Conservation (phyloP, 2,329 filamentous ascomycete genomes). For the Lasiodiplodia sp. region DNA sequence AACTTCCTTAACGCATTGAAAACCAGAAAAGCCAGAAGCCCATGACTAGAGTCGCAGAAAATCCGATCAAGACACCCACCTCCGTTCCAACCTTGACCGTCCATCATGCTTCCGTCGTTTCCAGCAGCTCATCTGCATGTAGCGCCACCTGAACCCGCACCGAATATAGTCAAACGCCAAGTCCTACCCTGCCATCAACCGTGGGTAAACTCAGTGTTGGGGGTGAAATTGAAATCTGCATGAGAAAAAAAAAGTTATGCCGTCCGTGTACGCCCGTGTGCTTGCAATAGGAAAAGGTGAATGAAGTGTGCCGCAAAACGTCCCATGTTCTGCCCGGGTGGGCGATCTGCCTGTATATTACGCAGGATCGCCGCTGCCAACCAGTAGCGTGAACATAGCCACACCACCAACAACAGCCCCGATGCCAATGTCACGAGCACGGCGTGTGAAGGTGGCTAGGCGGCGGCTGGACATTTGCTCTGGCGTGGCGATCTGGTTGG, state of each 20-base stretch:
- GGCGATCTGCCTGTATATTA: not conserved
- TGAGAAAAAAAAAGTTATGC: constrained; percentile 9
- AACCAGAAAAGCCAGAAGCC: not conserved
- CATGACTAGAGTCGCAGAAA: not conserved
- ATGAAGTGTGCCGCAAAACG: not conserved
- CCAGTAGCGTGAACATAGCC: constrained; percentile 7
- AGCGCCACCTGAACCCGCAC: not conserved
- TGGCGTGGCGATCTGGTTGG: constrained; percentile 7
- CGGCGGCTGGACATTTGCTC: constrained; percentile 18
- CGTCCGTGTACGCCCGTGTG: constrained; percentile 13
- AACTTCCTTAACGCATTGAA: not conserved
- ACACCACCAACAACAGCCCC: constrained; percentile 7
- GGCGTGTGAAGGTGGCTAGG: constrained; percentile 4
- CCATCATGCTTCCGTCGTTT: not conserved
- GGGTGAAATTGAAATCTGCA: not conserved
- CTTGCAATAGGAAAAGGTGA: not conserved
- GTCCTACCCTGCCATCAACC: not conserved
- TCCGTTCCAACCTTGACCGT: not conserved
- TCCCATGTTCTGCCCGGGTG: not conserved
- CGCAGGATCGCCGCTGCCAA: not conserved
- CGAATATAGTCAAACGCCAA: constrained; percentile 9
- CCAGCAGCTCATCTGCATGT: not conserved
- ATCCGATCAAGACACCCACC: constrained; percentile 4
- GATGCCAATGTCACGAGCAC: constrained; percentile 18
- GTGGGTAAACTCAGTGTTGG: not conserved